Evolutionary conservation across 352 stramenopile genomes (phyloP).

Genomic region (Phytophthora kernoviae): DNA sequence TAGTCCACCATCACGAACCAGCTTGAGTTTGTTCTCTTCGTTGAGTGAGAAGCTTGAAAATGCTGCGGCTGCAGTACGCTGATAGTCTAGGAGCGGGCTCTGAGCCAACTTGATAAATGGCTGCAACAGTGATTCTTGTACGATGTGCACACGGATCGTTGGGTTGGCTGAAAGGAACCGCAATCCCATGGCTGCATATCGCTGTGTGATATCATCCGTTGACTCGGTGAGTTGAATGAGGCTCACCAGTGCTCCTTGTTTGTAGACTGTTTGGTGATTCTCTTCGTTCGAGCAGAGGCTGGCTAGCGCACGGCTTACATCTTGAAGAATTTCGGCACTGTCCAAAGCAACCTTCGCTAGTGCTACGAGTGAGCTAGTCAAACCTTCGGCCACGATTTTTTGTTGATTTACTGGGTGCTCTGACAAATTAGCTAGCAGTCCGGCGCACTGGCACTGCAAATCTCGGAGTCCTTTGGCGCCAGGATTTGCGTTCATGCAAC

Average conservation of each 20-base stretch:
- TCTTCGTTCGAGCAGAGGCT: constrained; percentile 96
- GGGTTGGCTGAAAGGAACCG: constrained; percentile 94
- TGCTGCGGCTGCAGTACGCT: constrained; percentile 92
- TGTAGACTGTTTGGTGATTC: constrained; percentile 93
- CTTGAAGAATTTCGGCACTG: constrained; percentile 94
- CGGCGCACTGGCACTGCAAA: constrained; percentile 93
- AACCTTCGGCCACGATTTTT: constrained; percentile 91
- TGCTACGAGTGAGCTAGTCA: constrained; percentile 81
- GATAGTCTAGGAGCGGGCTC: constrained; percentile 90
- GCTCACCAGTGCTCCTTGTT: constrained; percentile 90
- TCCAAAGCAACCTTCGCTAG: constrained; percentile 68
- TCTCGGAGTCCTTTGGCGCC: constrained; percentile 84
- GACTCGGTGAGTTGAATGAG: constrained; percentile 91
- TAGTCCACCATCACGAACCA: constrained; percentile 93
- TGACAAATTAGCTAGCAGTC: constrained; percentile 93
- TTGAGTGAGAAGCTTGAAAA: constrained; percentile 93
- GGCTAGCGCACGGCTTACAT: constrained; percentile 90
- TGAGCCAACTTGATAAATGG: constrained; percentile 93
- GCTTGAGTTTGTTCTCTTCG: constrained; percentile 93
- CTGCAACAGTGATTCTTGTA: constrained; percentile 89
- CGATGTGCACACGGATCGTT: constrained; percentile 92
- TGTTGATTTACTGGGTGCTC: constrained; percentile 92
- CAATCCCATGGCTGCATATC: constrained; percentile 95
- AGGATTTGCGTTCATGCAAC: constrained; percentile 76
- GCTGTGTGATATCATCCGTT: constrained; percentile 91